Evolutionary conservation across 2,329 filamentous ascomycete genomes (phyloP).

Genomic region (Pseudogymnoascus sp.): DNA sequence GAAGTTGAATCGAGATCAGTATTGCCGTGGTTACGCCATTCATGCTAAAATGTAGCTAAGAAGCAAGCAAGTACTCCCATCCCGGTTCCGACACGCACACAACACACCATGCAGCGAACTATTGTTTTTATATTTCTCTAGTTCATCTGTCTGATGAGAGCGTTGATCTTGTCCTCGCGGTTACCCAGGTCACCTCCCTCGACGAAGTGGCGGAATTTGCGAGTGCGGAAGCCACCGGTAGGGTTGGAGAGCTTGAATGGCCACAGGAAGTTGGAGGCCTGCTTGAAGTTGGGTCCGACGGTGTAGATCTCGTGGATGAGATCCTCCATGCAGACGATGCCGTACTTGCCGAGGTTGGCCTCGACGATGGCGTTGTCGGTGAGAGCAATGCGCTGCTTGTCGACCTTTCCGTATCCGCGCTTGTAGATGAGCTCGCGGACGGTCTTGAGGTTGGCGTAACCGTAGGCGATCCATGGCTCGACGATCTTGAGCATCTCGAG

Average conservation of each 20-base stretch:
- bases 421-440: conserved; percentile 99
- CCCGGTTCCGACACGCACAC: not conserved
- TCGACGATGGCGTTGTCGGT: conserved; percentile 98
- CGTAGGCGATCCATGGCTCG: conserved; percentile 98
- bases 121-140: conserved; percentile 40
- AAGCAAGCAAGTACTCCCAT: conserved; percentile 12
- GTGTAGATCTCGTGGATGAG: conserved; percentile 99
- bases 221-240: conserved; percentile 86
- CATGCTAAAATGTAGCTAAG: conserved; percentile 19
- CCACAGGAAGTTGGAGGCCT: conserved; percentile 98
- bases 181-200: conserved; percentile 98
- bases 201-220: conserved; percentile 99
- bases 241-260: conserved; percentile 99
- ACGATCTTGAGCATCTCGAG: conserved; percentile 96
- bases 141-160: conserved; percentile 97
- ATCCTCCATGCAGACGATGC: conserved; percentile 99
- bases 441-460: conserved; percentile 98
- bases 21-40: conserved; percentile 18
- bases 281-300: conserved; percentile 99
- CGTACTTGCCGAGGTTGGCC: conserved; percentile 93
- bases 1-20: conserved; percentile 11
- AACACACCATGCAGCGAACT: conserved; percentile 8
- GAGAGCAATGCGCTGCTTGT: conserved; percentile 94
- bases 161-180: conserved; percentile 97
- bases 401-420: conserved; percentile 97